Percentiles rank a stretch among this genome's conserved stretches.
These are phyloP conservation scores for Gaultheria prostrata DNA, from an alignment of 148 eudicot species.

Conservation along the genomic window DNA sequence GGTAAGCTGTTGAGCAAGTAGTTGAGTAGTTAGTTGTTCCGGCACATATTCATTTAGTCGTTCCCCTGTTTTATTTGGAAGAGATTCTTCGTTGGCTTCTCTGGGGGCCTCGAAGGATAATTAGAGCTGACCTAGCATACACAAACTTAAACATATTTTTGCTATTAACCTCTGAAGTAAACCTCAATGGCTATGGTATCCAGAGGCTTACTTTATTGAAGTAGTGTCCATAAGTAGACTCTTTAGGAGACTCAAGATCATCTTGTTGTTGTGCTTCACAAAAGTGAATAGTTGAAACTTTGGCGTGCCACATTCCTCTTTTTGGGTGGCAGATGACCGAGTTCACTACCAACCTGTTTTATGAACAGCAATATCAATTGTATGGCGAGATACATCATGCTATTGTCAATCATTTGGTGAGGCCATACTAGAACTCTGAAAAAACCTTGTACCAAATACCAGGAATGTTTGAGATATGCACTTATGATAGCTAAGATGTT, in stretches of 20 bases:
- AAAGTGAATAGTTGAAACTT: neutral
- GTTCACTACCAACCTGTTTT: neutral
- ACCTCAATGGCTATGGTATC: neutral
- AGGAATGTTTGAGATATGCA: neutral
- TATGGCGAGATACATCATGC: slow-evolving; percentile 52
- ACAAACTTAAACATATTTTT: neutral
- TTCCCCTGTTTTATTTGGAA: neutral
- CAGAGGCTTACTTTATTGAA: neutral
- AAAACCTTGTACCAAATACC: neutral
- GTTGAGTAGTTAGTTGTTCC: slow-evolving; percentile 5
- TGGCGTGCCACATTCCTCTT: neutral
- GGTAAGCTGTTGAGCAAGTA: slow-evolving; percentile 42
- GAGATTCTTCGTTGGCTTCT: neutral
- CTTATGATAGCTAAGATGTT: neutral
- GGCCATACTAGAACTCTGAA: neutral
- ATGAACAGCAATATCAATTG: neutral
- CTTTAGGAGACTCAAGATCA: slow-evolving; percentile 7
- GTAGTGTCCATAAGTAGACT: neutral
- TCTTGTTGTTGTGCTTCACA: neutral
- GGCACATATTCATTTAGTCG: neutral
- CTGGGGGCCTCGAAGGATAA: neutral
- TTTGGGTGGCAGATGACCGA: neutral
- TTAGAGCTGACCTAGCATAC: neutral
- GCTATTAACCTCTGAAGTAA: neutral
- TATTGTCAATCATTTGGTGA: slow-evolving; percentile 26